These are phyloP conservation scores for Mallotus japonicus DNA, from an alignment of 441 rosid genomes.

Conservation along the genomic window DNA sequence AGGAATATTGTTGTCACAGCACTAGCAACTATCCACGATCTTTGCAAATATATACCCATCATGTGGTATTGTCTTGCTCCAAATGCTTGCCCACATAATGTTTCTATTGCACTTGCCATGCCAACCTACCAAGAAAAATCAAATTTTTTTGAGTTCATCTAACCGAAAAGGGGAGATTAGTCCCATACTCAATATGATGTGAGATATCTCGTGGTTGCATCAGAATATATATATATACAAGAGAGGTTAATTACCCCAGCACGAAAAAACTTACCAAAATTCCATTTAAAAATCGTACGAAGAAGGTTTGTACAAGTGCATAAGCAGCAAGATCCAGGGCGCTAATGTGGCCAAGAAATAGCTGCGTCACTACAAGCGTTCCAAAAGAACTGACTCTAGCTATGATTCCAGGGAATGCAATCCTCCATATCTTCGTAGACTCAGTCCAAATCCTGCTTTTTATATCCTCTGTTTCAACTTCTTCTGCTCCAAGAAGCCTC, in stretches of 20 bases:
- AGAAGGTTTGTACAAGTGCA: slow-evolving; percentile 39
- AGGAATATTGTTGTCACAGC: slow-evolving; percentile 40
- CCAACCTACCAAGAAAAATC: slow-evolving; percentile 43
- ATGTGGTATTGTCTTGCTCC: slow-evolving; percentile 74
- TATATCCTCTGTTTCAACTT: not conserved
- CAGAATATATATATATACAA: too few relatives aligned
- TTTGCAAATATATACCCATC: slow-evolving; percentile 78
- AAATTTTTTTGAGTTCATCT: not conserved
- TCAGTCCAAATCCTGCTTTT: slow-evolving; percentile 46
- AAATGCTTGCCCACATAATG: slow-evolving; percentile 85
- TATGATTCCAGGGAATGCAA: slow-evolving; percentile 41
- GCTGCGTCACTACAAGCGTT: slow-evolving; percentile 36
- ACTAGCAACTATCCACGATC: slow-evolving; percentile 60
- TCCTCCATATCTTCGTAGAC: slow-evolving; percentile 45
- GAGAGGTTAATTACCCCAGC: too few relatives aligned
- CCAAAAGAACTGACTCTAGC: slow-evolving; percentile 37
- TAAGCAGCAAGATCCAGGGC: slow-evolving; percentile 41
- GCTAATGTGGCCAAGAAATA: slow-evolving; percentile 43
- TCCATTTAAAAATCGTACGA: slow-evolving; percentile 40
- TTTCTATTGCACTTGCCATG: slow-evolving; percentile 86
- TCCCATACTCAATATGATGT: too few relatives aligned
- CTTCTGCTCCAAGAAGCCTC: slow-evolving; percentile 24
- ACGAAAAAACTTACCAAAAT: slow-evolving; percentile 33
- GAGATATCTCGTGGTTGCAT: too few relatives aligned
- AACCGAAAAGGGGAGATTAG: too few relatives aligned